Evolutionary conservation across 2,329 filamentous ascomycete genomes (phyloP).

Genomic region (Talaromyces sp.): DNA sequence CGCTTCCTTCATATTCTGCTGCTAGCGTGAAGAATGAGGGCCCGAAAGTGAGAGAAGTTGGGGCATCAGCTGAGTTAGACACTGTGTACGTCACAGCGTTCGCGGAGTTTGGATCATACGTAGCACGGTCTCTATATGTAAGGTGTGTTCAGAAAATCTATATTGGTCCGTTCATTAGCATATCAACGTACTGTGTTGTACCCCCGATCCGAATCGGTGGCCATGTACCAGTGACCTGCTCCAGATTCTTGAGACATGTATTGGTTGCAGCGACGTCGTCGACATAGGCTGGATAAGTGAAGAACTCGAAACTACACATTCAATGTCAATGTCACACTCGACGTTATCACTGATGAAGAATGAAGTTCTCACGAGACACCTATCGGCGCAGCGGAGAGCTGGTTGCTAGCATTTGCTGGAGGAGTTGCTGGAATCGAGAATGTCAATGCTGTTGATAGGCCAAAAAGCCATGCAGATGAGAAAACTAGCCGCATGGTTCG

Average conservation of each 20-base stretch:
- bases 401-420: conserved; percentile 31
- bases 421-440: conserved; percentile 39
- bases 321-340: no score
- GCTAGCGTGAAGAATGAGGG: conserved; percentile 54
- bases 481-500: not conserved
- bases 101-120: conserved; percentile 48
- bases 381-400: conserved; percentile 44
- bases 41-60: conserved; percentile 52
- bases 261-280: conserved; percentile 52
- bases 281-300: conserved; percentile 57
- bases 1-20: conserved; percentile 49
- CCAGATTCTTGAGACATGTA: conserved; percentile 55
- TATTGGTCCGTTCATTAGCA: not conserved
- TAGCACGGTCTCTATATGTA: conserved; percentile 49
- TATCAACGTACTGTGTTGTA: conserved; percentile 51
- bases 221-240: conserved; percentile 51
- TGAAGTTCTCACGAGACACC: conserved; percentile 45
- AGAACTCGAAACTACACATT: conserved; percentile 53
- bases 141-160: not conserved
- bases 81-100: conserved; percentile 44
- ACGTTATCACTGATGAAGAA: no score
- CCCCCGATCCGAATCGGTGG: conserved; percentile 59
- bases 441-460: conserved; percentile 27
- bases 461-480: not conserved
- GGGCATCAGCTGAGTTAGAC: conserved; percentile 49